These are phyloP conservation scores for Amesomyces nigricolor DNA, from an alignment of 2,329 filamentous ascomycete genomes.

Conservation along the genomic window DNA sequence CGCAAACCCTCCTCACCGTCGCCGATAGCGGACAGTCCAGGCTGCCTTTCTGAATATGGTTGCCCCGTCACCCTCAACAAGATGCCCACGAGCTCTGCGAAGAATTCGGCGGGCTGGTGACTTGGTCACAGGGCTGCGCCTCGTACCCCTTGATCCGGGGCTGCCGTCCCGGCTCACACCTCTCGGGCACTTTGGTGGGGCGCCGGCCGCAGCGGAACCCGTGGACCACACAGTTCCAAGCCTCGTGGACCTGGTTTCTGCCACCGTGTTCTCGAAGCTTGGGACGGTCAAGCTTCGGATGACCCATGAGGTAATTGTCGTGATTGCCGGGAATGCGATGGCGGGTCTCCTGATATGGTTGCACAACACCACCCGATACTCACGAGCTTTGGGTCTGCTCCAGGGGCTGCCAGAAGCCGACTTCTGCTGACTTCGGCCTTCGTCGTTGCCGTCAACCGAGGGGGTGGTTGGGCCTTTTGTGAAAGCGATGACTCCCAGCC, in stretches of 20 bases:
- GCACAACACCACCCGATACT: conserved; percentile 6
- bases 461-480: conserved; percentile 3
- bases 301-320: conserved; percentile 12
- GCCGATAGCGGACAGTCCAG: too few relatives aligned
- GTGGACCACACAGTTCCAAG: conserved; percentile 7
- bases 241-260: conserved; percentile 9
- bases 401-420: neutral
- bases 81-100: neutral
- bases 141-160: conserved; percentile 1
- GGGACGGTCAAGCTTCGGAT: neutral
- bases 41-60: too few relatives aligned
- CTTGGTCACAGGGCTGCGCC: conserved; percentile 21
- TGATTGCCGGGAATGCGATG: conserved; percentile 4
- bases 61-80: too few relatives aligned
- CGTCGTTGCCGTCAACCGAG: neutral
- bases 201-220: conserved; percentile 10
- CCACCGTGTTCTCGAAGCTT: conserved; percentile 8
- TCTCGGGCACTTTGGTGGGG: conserved; percentile 11
- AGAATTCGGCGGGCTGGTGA: conserved; percentile 1
- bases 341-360: conserved; percentile 15
- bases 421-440: neutral
- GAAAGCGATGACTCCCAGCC: neutral
- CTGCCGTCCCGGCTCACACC: neutral
- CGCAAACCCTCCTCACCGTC: neutral
- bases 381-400: conserved; percentile 3